These are phyloP conservation scores for Fragilaria radians DNA, from an alignment of 108 stramenopile species.

Conservation along the genomic window DNA sequence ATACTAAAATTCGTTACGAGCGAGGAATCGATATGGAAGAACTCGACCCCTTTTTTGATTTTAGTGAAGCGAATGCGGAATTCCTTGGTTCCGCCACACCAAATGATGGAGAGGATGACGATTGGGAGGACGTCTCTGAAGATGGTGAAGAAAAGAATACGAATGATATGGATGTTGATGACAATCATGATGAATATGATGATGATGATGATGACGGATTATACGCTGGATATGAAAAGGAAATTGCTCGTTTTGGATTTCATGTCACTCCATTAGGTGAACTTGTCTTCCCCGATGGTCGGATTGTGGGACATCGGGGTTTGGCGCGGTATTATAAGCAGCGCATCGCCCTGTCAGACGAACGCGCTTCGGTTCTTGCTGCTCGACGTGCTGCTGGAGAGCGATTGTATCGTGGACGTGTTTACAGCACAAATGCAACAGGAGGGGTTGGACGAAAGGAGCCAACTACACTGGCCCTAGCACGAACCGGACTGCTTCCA, in stretches of 20 bases:
- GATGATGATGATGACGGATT: constrained; percentile 53
- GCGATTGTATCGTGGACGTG: constrained; percentile 60
- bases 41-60: constrained; percentile 95
- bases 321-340: constrained; percentile 80
- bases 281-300: constrained; percentile 80
- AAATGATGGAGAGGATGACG: constrained; percentile 22
- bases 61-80: constrained; percentile 58
- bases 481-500: constrained; percentile 11
- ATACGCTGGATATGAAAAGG: constrained; percentile 67
- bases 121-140: constrained; percentile 30
- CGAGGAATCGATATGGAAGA: constrained; percentile 87
- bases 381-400: constrained; percentile 73
- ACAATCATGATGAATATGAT: constrained; percentile 31
- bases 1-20: constrained; percentile 90
- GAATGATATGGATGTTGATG: constrained; percentile 35
- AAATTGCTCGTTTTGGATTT: constrained; percentile 74
- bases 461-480: constrained; percentile 8
- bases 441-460: constrained; percentile 4
- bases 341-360: constrained; percentile 21
- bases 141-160: constrained; percentile 55
- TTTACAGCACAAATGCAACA: constrained; percentile 41
- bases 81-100: constrained; percentile 10
- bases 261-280: constrained; percentile 85
- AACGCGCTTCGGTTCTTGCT: constrained; percentile 49
- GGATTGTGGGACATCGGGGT: constrained; percentile 82